These are phyloP conservation scores for Haberlea rhodopensis DNA, from an alignment of 257 asterid species.

Conservation along the genomic window DNA sequence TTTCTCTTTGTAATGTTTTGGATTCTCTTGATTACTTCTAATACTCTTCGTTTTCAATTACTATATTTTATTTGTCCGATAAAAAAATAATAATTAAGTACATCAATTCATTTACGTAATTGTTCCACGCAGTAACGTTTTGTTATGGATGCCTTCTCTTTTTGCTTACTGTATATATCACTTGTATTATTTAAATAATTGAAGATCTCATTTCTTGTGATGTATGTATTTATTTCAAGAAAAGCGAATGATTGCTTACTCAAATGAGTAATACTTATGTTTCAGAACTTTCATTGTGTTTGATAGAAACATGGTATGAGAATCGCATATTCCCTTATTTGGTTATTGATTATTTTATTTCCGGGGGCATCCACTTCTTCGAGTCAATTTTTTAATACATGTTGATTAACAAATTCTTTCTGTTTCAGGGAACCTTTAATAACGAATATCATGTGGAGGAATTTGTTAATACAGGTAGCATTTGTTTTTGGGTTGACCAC, in stretches of 20 bases:
- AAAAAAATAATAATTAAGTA: too few relatives aligned
- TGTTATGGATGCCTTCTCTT: neutral
- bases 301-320: slow-evolving; percentile 2
- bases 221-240: too few relatives aligned
- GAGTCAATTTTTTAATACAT: neutral
- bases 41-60: too few relatives aligned
- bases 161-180: neutral
- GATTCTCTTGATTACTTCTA: too few relatives aligned
- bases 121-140: neutral
- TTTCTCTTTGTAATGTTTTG: too few relatives aligned
- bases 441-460: slow-evolving; percentile 98
- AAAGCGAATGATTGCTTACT: too few relatives aligned
- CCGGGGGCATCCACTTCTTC: slow-evolving; percentile 4
- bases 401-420: slow-evolving; percentile 38
- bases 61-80: too few relatives aligned
- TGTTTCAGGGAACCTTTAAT: slow-evolving; percentile 88
- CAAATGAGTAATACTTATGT: neutral
- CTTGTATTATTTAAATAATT: too few relatives aligned
- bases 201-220: too few relatives aligned
- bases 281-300: slow-evolving; percentile 1
- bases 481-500: neutral
- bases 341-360: slow-evolving; percentile 5
- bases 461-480: slow-evolving; percentile 76
- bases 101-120: neutral
- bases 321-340: neutral